Evolutionary conservation across 2,329 filamentous ascomycete genomes (phyloP).

Genomic region (Cordyceps tenuipes): DNA sequence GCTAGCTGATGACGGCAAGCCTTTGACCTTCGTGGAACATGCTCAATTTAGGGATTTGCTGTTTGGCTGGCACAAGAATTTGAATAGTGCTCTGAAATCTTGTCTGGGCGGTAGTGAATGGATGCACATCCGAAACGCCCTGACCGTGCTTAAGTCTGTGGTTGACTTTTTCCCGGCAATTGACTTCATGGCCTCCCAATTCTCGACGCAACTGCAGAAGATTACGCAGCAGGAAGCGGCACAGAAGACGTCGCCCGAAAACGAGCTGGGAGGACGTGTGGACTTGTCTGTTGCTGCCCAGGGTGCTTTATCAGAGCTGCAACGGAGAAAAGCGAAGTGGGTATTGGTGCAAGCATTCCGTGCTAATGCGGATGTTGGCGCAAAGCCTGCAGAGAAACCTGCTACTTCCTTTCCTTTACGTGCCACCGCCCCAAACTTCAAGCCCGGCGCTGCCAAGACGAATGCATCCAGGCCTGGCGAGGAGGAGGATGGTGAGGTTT

Average conservation of each 20-base stretch:
- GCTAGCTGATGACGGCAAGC: conserved; percentile 58
- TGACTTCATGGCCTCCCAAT: conserved; percentile 73
- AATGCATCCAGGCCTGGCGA: conserved; percentile 30
- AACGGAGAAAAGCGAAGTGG: conserved; percentile 59
- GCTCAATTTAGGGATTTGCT: conserved; percentile 79
- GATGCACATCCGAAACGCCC: conserved; percentile 96
- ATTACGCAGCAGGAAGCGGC: conserved; percentile 55
- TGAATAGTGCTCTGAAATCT: conserved; percentile 70
- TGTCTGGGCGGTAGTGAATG: conserved; percentile 81
- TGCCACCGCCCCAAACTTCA: conserved; percentile 56
- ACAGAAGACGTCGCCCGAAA: conserved; percentile 37
- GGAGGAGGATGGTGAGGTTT: conserved; percentile 66
- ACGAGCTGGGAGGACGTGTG: conserved; percentile 53
- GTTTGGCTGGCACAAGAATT: conserved; percentile 81
- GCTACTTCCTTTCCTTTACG: conserved; percentile 44
- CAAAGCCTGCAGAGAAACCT: conserved; percentile 23
- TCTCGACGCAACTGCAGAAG: conserved; percentile 55
- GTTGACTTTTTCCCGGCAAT: conserved; percentile 79
- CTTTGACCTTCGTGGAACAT: conserved; percentile 66
- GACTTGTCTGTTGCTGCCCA: conserved; percentile 68
- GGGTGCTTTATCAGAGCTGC: conserved; percentile 62
- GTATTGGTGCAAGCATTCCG: conserved; percentile 68
- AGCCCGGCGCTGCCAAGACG: conserved; percentile 38
- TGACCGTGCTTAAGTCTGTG: conserved; percentile 76
- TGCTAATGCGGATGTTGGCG: conserved; percentile 38